These are phyloP conservation scores for Colletotrichum tropicale DNA, from an alignment of 2,329 filamentous ascomycete species.

Conservation along the genomic window DNA sequence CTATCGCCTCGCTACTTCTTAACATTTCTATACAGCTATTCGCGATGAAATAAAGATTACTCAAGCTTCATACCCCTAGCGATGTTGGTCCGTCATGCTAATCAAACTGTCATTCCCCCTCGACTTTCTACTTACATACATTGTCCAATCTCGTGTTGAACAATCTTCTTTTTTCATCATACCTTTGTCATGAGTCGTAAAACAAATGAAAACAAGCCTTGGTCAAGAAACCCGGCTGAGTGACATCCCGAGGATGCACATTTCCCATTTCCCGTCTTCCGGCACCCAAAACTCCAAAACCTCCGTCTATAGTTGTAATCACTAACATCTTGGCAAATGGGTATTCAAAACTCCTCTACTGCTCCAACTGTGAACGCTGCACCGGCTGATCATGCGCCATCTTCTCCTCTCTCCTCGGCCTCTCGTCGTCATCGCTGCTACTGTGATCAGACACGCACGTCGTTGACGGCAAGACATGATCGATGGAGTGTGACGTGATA, in stretches of 20 bases:
- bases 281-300: background rate
- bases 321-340: background rate
- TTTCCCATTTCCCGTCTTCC: background rate
- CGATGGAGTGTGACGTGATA: background rate
- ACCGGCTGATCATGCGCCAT: background rate
- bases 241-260: background rate
- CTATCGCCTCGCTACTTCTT: rapidly evolving
- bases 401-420: background rate
- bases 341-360: background rate
- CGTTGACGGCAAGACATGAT: background rate
- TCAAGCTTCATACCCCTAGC: background rate
- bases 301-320: background rate
- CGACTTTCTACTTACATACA: background rate
- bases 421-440: background rate
- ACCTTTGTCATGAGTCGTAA: background rate
- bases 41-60: background rate
- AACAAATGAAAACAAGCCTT: background rate
- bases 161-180: background rate
- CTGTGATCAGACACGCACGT: background rate
- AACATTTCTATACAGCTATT: background rate
- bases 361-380: background rate
- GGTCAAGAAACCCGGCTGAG: background rate
- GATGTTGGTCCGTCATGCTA: background rate
- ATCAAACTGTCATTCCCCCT: background rate
- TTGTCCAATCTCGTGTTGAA: background rate